A percentile compares a stretch with the other conserved stretches of the same genome.
These are phyloP conservation scores for Pilatotrama ljubarskyi DNA, from an alignment of 768 basidiomycete genomes.

Conservation along the genomic window DNA sequence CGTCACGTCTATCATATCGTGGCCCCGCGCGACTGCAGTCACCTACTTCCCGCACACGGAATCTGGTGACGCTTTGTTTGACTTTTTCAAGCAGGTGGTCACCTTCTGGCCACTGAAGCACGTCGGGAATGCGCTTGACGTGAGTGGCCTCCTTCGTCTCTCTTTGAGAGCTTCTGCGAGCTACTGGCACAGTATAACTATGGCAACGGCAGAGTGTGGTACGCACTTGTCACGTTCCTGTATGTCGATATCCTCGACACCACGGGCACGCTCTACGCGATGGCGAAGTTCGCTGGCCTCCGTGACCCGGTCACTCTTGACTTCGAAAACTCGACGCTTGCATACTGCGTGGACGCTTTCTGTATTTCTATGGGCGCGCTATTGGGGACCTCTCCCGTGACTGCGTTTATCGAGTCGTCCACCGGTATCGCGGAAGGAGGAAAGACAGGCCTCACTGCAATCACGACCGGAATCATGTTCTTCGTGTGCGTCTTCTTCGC, in stretches of 20 bases:
- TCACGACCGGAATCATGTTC: constrained; percentile 72
- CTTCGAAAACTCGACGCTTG: constrained; percentile 80
- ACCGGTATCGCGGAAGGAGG: constrained; percentile 87
- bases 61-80: constrained; percentile 69
- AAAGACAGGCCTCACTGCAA: constrained; percentile 81
- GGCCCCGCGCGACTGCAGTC: constrained; percentile 81
- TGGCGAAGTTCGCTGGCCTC: constrained; percentile 90
- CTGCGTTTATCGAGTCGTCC: constrained; percentile 80
- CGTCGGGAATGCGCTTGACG: constrained; percentile 68
- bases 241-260: constrained; percentile 82
- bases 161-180: neutral
- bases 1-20: constrained; percentile 81
- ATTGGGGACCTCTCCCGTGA: constrained; percentile 79
- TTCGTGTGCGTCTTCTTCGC: constrained; percentile 86
- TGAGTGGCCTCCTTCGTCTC: constrained; percentile 35
- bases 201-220: constrained; percentile 77
- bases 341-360: constrained; percentile 83
- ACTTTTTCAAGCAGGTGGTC: constrained; percentile 85
- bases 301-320: constrained; percentile 83
- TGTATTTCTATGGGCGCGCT: constrained; percentile 80
- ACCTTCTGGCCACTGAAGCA: constrained; percentile 64
- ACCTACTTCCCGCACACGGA: constrained; percentile 79
- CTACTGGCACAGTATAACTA: constrained; percentile 24
- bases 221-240: constrained; percentile 85
- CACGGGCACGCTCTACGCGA: constrained; percentile 80